phyloP scores from a whole-genome alignment of 192 early-diverging fungal species.

The Backusella tuberculispora region DNA sequence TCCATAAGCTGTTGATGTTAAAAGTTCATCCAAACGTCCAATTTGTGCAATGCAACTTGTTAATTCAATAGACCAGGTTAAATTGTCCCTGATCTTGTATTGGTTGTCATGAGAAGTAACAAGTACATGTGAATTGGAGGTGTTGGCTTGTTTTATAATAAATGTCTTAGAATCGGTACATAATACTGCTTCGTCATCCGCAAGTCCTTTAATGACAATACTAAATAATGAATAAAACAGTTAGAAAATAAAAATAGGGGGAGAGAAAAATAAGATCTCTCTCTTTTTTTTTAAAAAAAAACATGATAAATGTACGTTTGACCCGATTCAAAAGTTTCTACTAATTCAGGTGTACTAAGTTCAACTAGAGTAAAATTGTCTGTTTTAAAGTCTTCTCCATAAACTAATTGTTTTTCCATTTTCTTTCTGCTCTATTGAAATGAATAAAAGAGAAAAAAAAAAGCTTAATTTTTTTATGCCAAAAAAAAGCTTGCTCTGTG shows the following conservation, averaged over 20 bases:
- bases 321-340: constrained; percentile 20
- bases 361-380: constrained; percentile 19
- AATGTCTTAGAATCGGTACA: constrained; percentile 37
- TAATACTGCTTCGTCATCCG: constrained; percentile 47
- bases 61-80: constrained; percentile 48
- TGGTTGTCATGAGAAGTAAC: background rate
- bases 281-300: constrained; percentile 5
- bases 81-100: constrained; percentile 41
- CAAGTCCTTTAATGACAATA: constrained; percentile 40
- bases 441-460: background rate
- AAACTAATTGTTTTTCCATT: constrained; percentile 10
- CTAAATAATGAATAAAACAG: background rate
- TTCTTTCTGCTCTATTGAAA: background rate
- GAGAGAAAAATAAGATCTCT: no score
- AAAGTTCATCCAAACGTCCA: constrained; percentile 42
- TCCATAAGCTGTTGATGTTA: constrained; percentile 39
- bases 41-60: constrained; percentile 47
- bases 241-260: no score
- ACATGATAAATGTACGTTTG: background rate
- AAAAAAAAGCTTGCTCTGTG: no score
- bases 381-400: constrained; percentile 7
- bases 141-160: constrained; percentile 36
- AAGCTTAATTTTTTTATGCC: background rate
- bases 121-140: constrained; percentile 43
- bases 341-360: constrained; percentile 13